Evolutionary conservation across 192 early-diverging fungal genomes (phyloP), one percentile per base, ranked within the genome.

Genomic region (Podila minutissima): DNA sequence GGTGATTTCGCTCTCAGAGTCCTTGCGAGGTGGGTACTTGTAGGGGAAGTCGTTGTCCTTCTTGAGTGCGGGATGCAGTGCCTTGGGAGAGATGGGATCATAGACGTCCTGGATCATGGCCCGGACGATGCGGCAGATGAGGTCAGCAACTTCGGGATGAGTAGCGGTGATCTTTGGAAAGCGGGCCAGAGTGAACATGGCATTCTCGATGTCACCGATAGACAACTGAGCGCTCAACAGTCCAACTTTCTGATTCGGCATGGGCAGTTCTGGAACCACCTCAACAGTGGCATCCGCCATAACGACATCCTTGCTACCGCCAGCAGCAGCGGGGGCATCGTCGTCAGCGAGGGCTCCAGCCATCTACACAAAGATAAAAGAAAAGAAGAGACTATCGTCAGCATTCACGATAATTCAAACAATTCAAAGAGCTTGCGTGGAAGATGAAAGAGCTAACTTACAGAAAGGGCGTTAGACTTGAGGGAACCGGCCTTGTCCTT

Each of bases 241-340:
- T 19, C 87, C 88, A 37, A 91, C 83, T 57, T 94, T 92, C 66
- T 95, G 93, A 37, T 94, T 90, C 1, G 83, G 71, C 46, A 73
- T 29, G 19, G 74, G 74, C 26, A 70, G n/a, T 0, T 77, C 74
- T 8, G 41, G n/a, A 48, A 51, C 37, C 11, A 33, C 24, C 17
- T 64, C 51, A 6, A 58, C 11, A 5, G 60, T 37, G 8, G 22
- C n/a, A 17, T 69, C 60, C 38, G 62, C 8, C 53, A 69, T 66
- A 4, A 58, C 24, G 8, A 32, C 51, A 41, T 71, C 68, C 12
- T 72, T 68, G 13, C 41, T 46, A 46, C 7, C 4, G 4, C 59
- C 59, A 3, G 65, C 24, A 0, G 61, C 41, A 20, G 59, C 9
- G 32, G 37, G 59, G 8, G 62, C 29, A 32, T 41, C 28, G 20